Base-by-base conservation (phyloP, 2,329 filamentous ascomycete genomes). In the Aspergillus ibericus region DNA sequence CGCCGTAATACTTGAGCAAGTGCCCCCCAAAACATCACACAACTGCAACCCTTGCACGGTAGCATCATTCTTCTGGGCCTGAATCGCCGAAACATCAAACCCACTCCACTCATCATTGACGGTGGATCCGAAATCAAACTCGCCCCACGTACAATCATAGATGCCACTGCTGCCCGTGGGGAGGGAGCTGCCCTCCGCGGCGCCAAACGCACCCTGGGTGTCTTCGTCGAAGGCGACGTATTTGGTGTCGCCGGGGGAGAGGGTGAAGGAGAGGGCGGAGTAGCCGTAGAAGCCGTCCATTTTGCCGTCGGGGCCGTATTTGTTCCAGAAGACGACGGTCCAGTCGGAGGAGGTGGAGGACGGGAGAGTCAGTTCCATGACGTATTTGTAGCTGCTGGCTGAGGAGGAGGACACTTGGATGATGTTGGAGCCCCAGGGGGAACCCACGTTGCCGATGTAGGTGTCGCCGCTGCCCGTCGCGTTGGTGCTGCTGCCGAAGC, bases 301-400 rank as follows among this genome's bases (percentile, higher is more conserved):
- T 38, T 63, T 55, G 51, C 72, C 72, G 44, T 69, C 62, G 2
- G 70, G 66, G 27, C 73, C 72, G 58, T 70, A 69, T 67, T 76
- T 77, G 69, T 77, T 77, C 69, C 72, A 77, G 70, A 77, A 72
- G 46, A 72, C 69, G 25, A 77, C 67, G n/a, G 60, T 65, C 72
- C 71, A 76, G 56, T 67, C 56, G 5, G 75, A 71, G 20, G 62
- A 62, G 63, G 70, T 68, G 44, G 62, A 62, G 62, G 70, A 68
- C 42, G 68, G 62, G 40, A 75, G 75, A 5, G 58, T 60, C 60
- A 77, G 65, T 55, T 75, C 58, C 10, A 69, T 66, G 16, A 77
- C 74, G 63, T 77, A 70, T 61, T 77, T 68, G 70, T 77, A 77
- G 18, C 59, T 56, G 40, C 53, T 53, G 53, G 70, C 72, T 0